Percentiles rank a stretch among this genome's conserved stretches.
Evolutionary conservation across 345 rosid genomes (phyloP).

Genomic region (Eucalyptus regnans): DNA sequence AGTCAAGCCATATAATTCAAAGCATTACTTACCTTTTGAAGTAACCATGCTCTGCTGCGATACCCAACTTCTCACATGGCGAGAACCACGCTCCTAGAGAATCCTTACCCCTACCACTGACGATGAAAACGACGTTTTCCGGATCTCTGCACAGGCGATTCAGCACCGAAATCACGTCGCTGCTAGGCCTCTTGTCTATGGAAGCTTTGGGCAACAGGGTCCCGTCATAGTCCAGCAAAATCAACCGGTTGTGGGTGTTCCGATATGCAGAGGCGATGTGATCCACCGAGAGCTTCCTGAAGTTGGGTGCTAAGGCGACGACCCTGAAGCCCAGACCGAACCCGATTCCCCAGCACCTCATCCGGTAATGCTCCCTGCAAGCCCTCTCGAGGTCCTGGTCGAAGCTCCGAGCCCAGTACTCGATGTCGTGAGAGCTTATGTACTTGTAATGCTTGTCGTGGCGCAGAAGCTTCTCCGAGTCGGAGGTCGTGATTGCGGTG

Average conservation of each 20-base stretch:
- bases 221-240: constrained; percentile 82
- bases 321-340: constrained; percentile 59
- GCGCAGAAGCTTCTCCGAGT: constrained; percentile 48
- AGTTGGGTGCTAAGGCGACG: constrained; percentile 58
- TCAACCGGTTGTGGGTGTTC: constrained; percentile 39
- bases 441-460: constrained; percentile 84
- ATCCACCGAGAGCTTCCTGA: constrained; percentile 45
- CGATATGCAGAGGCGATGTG: constrained; percentile 45
- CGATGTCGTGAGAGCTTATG: constrained; percentile 68
- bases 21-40: constrained; percentile 41
- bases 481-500: constrained; percentile 28
- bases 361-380: constrained; percentile 52
- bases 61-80: constrained; percentile 50
- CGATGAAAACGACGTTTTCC: constrained; percentile 55
- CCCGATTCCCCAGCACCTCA: constrained; percentile 73
- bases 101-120: constrained; percentile 79
- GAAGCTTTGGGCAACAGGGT: constrained; percentile 48
- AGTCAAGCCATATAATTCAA: not conserved
- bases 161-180: constrained; percentile 38
- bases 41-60: constrained; percentile 86
- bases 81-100: constrained; percentile 64
- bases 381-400: constrained; percentile 73
- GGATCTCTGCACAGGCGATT: constrained; percentile 63
- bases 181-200: constrained; percentile 46
- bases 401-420: constrained; percentile 72